phyloP scores from a whole-genome alignment of 2,329 filamentous ascomycete species.

The Pseudopyricularia javanii region DNA sequence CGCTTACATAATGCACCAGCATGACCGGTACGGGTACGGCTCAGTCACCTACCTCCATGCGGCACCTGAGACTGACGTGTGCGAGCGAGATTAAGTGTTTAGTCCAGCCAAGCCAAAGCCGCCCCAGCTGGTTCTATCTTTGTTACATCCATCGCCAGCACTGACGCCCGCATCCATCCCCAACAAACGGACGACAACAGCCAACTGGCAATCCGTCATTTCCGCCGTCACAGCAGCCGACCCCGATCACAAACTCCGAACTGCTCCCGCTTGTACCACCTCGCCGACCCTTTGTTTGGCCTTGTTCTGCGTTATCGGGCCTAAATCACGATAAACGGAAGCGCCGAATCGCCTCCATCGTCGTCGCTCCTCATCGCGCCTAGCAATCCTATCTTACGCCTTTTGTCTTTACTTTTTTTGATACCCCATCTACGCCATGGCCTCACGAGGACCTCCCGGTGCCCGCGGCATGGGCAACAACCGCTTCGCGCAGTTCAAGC shows the following conservation, averaged over 20 bases:
- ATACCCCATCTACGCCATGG: constrained; percentile 45
- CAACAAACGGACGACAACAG: neutral
- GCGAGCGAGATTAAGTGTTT: neutral
- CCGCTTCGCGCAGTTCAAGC: constrained; percentile 97
- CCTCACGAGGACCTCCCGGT: constrained; percentile 59
- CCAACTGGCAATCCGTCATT: neutral
- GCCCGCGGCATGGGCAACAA: constrained; percentile 52
- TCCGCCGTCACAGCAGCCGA: neutral
- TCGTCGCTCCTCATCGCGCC: neutral
- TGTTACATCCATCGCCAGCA: neutral
- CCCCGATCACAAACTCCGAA: neutral
- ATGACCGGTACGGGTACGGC: neutral
- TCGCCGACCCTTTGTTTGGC: neutral
- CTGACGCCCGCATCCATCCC: neutral
- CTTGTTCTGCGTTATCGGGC: neutral
- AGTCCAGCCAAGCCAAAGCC: neutral
- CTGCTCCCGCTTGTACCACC: neutral
- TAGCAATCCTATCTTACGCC: neutral
- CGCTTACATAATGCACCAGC: neutral
- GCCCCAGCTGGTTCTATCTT: neutral
- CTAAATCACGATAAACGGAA: neutral
- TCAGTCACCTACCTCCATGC: neutral
- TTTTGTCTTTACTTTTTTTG: neutral
- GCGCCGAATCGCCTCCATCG: neutral
- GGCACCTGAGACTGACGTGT: constrained; percentile 3